Percentiles rank a stretch among this genome's conserved stretches.
Evolutionary conservation across 345 rosid genomes (phyloP).

Genomic region (Syzygium oleosum): DNA sequence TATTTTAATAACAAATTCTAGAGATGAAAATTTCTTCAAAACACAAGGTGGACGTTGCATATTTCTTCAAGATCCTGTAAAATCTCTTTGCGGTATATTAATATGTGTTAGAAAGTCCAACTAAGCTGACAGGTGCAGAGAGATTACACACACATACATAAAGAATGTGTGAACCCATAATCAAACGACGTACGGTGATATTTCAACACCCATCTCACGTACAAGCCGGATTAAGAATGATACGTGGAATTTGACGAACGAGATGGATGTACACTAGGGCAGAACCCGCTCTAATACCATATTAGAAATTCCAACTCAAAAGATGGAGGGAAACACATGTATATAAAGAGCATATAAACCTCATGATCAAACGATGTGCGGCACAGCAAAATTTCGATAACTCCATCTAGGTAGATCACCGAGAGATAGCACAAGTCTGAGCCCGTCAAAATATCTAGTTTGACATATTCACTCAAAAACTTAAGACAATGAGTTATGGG

Average conservation of each 20-base stretch:
- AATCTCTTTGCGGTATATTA: background rate
- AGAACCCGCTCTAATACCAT: no score
- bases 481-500: background rate
- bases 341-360: background rate
- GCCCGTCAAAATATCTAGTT: background rate
- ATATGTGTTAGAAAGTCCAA: background rate
- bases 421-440: background rate
- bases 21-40: background rate
- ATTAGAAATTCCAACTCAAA: no score
- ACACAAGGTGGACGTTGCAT: background rate
- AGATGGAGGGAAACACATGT: no score
- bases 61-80: background rate
- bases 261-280: no score
- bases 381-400: fast-evolving
- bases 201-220: no score
- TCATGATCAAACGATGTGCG: background rate
- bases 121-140: no score
- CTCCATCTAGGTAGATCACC: background rate
- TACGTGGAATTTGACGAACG: no score
- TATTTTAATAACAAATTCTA: no score
- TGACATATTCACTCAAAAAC: background rate
- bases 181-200: no score
- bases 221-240: no score
- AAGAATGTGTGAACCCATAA: no score
- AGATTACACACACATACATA: no score